These are phyloP conservation scores for Cladorrhinum sp. DNA, from an alignment of 2,329 filamentous ascomycete species.

Conservation along the genomic window DNA sequence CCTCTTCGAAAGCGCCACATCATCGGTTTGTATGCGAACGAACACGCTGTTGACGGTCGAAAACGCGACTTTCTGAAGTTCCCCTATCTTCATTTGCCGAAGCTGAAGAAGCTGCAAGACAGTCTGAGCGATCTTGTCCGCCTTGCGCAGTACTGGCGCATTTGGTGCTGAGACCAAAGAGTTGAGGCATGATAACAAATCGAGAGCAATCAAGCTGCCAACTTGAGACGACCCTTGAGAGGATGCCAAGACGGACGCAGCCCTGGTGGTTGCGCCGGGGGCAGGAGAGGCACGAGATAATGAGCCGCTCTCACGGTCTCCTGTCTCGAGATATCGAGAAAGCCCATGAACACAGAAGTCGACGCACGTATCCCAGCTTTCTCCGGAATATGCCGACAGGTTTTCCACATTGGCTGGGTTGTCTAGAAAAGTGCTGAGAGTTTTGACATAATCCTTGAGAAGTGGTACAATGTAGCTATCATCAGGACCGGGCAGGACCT, in stretches of 20 bases:
- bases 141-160: slow-evolving; percentile 60
- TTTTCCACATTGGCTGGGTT: slow-evolving; percentile 78
- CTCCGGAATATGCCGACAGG: slow-evolving; percentile 53
- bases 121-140: slow-evolving; percentile 53
- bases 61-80: slow-evolving; percentile 70
- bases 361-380: slow-evolving; percentile 66
- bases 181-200: slow-evolving; percentile 64
- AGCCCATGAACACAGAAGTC: slow-evolving; percentile 70
- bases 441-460: slow-evolving; percentile 73
- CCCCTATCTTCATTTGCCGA: slow-evolving; percentile 56
- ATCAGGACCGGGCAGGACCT: slow-evolving; percentile 63
- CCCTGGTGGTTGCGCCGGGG: slow-evolving; percentile 37
- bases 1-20: slow-evolving; percentile 59
- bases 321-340: slow-evolving; percentile 45
- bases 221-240: slow-evolving; percentile 29
- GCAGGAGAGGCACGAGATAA: slow-evolving; percentile 50
- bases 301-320: slow-evolving; percentile 36
- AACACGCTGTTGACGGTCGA: slow-evolving; percentile 71
- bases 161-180: slow-evolving; percentile 63
- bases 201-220: slow-evolving; percentile 41
- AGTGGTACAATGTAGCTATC: slow-evolving; percentile 67
- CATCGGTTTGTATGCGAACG: slow-evolving; percentile 63
- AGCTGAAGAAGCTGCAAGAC: slow-evolving; percentile 61
- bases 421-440: slow-evolving; percentile 66
- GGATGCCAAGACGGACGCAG: slow-evolving; percentile 25